Base-by-base conservation (phyloP, 2,329 filamentous ascomycete species). In the Colletotrichum eleusines region DNA sequence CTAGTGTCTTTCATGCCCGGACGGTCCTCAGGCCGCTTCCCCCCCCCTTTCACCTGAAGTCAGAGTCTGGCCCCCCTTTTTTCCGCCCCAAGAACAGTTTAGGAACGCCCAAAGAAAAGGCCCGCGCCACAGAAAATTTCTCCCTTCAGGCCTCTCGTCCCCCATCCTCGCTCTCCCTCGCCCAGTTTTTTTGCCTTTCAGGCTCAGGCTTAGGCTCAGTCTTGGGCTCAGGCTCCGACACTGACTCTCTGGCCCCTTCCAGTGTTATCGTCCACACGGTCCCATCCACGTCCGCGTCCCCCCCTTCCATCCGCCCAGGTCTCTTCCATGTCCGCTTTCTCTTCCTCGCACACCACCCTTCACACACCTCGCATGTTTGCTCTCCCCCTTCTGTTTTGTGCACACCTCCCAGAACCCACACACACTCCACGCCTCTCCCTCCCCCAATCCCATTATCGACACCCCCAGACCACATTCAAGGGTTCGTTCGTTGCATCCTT, bases 361-460 rank as follows among this genome's bases (percentile, higher is more conserved):
- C 68, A 62, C 70, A 62, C 70, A 62, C 69, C 64, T 70, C 69
- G 68, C 73, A 68, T 67, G 66, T 69, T 69, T 74, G 72, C 73
- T 75, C 72, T 73, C 66, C 68, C 66, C 68, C 72, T 74, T 74
- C 72, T 73, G 68, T 71, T 76, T 69, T 72, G 72, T 75, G 72
- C 74, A 75, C 75, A 74, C 75, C 74, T 75, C 74, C 73, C 74
- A 74, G 72, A 73, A 74, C 75, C 75, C 74, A 74, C 75, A 74
- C 75, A 76, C 74, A 73, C 78, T 80, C 78, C 80, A 81, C 80
- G 77, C 80, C 80, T 81, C 80, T 76, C 76, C 75, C 77, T 79
- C 76, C 75, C 77, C 77, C 78, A 80, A 81, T 81, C 77, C 76
- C 78, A 81, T 81, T 81, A 81, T 81, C 80, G 80, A 81, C 80